Conservation (phyloP, 1,284 basidiomycete genomes). For the Ustilago lituana region DNA sequence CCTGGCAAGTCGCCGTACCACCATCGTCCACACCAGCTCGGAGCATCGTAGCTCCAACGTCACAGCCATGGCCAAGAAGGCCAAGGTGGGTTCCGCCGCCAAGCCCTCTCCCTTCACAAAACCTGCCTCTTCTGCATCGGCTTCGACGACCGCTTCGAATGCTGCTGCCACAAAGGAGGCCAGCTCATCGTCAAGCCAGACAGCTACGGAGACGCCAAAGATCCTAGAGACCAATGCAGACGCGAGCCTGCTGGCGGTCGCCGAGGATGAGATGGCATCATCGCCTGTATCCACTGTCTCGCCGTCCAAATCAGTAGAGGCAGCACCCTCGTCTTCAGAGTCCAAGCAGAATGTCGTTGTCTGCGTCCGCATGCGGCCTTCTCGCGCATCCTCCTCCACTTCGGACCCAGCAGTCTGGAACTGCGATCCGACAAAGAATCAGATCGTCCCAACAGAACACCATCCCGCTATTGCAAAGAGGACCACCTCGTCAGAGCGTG, state of each 20-base stretch:
- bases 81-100: constrained; percentile 38
- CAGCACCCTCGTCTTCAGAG: constrained; percentile 6
- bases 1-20: constrained; percentile 20
- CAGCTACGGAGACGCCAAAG: not conserved
- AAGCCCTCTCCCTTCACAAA: constrained; percentile 42
- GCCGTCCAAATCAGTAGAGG: constrained; percentile 13
- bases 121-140: not conserved
- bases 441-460: constrained; percentile 59
- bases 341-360: constrained; percentile 63
- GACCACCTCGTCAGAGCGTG: constrained; percentile 48
- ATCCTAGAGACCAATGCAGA: constrained; percentile 1
- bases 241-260: constrained; percentile 8
- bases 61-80: constrained; percentile 40
- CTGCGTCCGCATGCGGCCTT: constrained; percentile 61
- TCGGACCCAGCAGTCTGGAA: constrained; percentile 45
- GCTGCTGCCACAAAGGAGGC: not conserved
- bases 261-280: constrained; percentile 16
- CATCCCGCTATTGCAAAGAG: constrained; percentile 64
- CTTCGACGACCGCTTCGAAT: not conserved
- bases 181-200: not conserved
- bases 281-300: not conserved
- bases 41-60: constrained; percentile 16
- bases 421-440: constrained; percentile 43
- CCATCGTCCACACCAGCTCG: not conserved
- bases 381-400: constrained; percentile 7